phyloP scores from a whole-genome alignment of 1,284 basidiomycete species.

The Amylostereum chailletii region DNA sequence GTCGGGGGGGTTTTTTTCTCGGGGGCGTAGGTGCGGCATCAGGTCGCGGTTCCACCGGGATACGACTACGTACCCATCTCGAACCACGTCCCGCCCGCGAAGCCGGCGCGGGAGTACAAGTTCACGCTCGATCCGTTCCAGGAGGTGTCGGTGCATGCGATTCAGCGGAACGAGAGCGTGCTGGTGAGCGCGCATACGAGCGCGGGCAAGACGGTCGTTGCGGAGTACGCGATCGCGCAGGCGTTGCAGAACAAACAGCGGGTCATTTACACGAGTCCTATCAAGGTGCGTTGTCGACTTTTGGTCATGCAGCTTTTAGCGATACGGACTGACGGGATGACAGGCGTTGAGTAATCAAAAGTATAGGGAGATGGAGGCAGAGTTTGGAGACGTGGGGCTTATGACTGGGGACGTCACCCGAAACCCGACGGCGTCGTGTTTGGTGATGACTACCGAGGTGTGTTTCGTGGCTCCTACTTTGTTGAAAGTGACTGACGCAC shows the following conservation, averaged over 20 bases:
- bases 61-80: constrained; percentile 91
- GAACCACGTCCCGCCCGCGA: constrained; percentile 84
- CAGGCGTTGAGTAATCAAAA: constrained; percentile 98
- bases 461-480: neutral
- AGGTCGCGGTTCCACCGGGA: constrained; percentile 91
- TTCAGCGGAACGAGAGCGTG: constrained; percentile 96
- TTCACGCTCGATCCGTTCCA: constrained; percentile 99
- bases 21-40: constrained; percentile 67
- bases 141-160: constrained; percentile 87
- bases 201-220: constrained; percentile 97
- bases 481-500: neutral
- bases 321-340: constrained; percentile 8
- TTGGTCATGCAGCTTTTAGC: constrained; percentile 10
- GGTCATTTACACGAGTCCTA: constrained; percentile 98
- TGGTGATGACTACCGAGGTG: constrained; percentile 99
- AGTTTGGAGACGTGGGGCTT: constrained; percentile 95
- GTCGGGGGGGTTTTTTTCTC: constrained; percentile 2
- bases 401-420: constrained; percentile 99
- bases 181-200: constrained; percentile 98
- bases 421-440: constrained; percentile 92
- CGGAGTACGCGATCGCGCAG: constrained; percentile 98
- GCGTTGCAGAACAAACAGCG: constrained; percentile 88
- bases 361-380: constrained; percentile 94
- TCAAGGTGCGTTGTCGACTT: constrained; percentile 50
- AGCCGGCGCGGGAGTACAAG: constrained; percentile 89